Conservation (phyloP, 768 basidiomycete species). For the Fomitopsis pulvina region DNA sequence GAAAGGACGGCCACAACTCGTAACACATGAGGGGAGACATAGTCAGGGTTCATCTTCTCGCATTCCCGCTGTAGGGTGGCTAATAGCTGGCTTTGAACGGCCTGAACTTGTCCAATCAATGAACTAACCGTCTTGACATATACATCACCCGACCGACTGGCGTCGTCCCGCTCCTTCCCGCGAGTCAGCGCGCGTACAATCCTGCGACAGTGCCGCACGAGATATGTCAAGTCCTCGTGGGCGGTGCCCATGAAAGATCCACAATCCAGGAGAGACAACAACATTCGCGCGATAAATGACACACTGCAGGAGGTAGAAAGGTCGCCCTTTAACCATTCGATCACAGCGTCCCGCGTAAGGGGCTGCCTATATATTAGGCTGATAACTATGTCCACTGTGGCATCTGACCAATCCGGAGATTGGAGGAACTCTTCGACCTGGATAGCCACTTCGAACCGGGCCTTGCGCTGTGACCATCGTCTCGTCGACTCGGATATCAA, state of each 20-base stretch:
- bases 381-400: constrained; percentile 14
- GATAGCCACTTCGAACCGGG: background rate
- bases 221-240: background rate
- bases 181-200: constrained; percentile 9
- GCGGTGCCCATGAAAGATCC: constrained; percentile 1
- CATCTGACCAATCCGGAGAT: constrained; percentile 8
- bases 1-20: background rate
- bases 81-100: constrained; percentile 4
- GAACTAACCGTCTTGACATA: constrained; percentile 1
- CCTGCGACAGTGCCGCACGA: constrained; percentile 14
- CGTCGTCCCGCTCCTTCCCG: background rate
- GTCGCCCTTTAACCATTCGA: constrained; percentile 17
- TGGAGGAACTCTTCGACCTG: background rate
- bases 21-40: constrained; percentile 4
- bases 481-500: constrained; percentile 1
- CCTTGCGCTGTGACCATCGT: constrained; percentile 12
- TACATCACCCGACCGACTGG: constrained; percentile 3
- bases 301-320: constrained; percentile 5
- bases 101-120: background rate
- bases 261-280: constrained; percentile 16
- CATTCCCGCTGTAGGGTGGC: background rate
- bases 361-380: constrained; percentile 14
- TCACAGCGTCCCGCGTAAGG: background rate
- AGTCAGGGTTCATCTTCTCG: background rate
- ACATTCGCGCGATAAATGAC: constrained; percentile 14